Evolutionary conservation across 345 rosid species (phyloP).

Genomic region (Ricinus communis): DNA sequence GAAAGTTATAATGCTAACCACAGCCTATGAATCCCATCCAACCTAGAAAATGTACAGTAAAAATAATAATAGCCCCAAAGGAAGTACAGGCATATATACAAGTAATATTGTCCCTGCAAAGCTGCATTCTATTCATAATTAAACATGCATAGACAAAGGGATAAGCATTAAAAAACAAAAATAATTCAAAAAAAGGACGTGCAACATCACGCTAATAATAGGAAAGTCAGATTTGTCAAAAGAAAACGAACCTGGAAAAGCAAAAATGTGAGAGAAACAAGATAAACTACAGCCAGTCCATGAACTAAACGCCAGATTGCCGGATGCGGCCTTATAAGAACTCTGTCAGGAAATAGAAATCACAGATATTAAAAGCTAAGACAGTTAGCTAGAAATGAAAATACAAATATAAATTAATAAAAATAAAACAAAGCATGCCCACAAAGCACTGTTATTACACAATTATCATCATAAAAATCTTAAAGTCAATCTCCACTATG

Average conservation of each 20-base stretch:
- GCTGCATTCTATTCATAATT: not conserved
- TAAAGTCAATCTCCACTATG: not conserved
- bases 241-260: conserved; percentile 85
- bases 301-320: conserved; percentile 98
- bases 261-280: conserved; percentile 87
- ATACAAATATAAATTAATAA: not conserved
- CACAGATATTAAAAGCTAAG: not conserved
- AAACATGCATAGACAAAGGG: not conserved
- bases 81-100: not conserved
- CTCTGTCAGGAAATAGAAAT: conserved; percentile 43
- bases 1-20: no score
- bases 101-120: not conserved
- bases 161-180: not conserved
- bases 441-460: not conserved
- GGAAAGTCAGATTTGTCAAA: not conserved
- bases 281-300: conserved; percentile 94
- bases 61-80: no score
- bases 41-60: no score
- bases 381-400: not conserved
- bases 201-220: not conserved
- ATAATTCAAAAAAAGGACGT: not conserved
- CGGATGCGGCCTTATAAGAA: conserved; percentile 96
- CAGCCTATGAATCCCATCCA: no score
- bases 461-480: not conserved
- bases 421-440: not conserved